Evolutionary conservation across 768 basidiomycete species (phyloP).

Genomic region (Boletus rufocinnamomeus): DNA sequence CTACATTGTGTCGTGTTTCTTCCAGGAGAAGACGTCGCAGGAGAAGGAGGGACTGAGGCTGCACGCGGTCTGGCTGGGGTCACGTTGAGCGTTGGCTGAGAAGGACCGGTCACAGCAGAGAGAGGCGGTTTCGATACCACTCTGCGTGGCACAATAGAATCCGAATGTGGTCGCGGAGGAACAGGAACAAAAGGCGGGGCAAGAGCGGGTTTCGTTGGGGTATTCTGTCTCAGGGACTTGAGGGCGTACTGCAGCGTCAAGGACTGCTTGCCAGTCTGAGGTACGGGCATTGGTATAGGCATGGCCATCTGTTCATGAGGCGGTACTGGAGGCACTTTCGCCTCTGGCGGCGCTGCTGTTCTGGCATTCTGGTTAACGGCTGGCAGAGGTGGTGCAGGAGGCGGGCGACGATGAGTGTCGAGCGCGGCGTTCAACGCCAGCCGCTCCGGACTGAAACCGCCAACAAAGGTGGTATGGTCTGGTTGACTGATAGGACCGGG

Average conservation of each 20-base stretch:
- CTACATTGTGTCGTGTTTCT: constrained; percentile 50
- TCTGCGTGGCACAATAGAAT: constrained; percentile 21
- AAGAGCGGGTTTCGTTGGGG: constrained; percentile 19
- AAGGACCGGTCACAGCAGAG: constrained; percentile 3
- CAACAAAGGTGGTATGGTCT: constrained; percentile 40
- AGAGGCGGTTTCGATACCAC: constrained; percentile 1
- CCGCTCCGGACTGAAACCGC: constrained; percentile 45
- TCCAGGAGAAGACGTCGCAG: constrained; percentile 20
- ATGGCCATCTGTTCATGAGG: constrained; percentile 25
- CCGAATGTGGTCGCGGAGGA: constrained; percentile 39
- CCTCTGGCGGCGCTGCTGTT: background rate
- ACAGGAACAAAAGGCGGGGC: constrained; percentile 19
- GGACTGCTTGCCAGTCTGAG: constrained; percentile 22
- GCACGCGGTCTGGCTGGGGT: constrained; percentile 26
- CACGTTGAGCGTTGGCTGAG: constrained; percentile 15
- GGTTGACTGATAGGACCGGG: background rate
- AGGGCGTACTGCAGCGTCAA: constrained; percentile 26
- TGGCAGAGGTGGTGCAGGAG: constrained; percentile 1
- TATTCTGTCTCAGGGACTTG: constrained; percentile 18
- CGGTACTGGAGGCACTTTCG: background rate
- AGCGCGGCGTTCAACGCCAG: constrained; percentile 10
- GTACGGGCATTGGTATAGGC: constrained; percentile 38
- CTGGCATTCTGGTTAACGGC: constrained; percentile 11
- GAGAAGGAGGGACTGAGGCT: constrained; percentile 21
- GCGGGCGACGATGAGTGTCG: constrained; percentile 12